phyloP scores from a whole-genome alignment of 768 basidiomycete species.

The Hemileccinum rubropunctum region DNA sequence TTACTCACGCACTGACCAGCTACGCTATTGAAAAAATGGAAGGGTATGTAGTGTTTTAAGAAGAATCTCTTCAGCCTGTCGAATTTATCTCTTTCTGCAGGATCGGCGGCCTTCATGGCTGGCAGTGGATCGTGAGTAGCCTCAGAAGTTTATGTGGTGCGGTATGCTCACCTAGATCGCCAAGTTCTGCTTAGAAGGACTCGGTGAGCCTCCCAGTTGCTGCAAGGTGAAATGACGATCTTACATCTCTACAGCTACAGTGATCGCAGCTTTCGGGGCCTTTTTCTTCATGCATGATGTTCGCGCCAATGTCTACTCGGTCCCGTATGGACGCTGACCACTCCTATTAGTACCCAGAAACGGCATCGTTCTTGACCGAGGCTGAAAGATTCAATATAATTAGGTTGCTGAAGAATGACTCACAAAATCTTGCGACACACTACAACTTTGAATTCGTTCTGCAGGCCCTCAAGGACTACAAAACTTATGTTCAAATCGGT shows the following conservation, averaged over 20 bases:
- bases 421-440: slow-evolving; percentile 43
- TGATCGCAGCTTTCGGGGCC: slow-evolving; percentile 15
- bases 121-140: slow-evolving; percentile 37
- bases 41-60: slow-evolving; percentile 31
- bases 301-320: slow-evolving; percentile 7
- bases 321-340: background rate
- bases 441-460: slow-evolving; percentile 44
- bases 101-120: slow-evolving; percentile 32
- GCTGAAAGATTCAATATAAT: slow-evolving; percentile 40
- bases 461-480: slow-evolving; percentile 49
- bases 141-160: background rate
- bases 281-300: slow-evolving; percentile 59
- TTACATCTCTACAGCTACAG: slow-evolving; percentile 16
- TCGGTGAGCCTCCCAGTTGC: slow-evolving; percentile 12
- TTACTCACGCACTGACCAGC: slow-evolving; percentile 17
- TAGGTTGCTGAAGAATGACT: slow-evolving; percentile 43
- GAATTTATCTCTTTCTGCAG: slow-evolving; percentile 6
- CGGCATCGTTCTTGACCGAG: slow-evolving; percentile 51
- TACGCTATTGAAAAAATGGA: slow-evolving; percentile 34
- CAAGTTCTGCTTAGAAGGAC: slow-evolving; percentile 33
- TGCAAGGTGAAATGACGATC: background rate
- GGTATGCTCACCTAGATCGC: slow-evolving; percentile 6
- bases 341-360: slow-evolving; percentile 48
- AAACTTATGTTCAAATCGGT: slow-evolving; percentile 32
- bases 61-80: background rate